phyloP scores from a whole-genome alignment of 2,329 filamentous ascomycete genomes.

The Geosmithia morbida region DNA sequence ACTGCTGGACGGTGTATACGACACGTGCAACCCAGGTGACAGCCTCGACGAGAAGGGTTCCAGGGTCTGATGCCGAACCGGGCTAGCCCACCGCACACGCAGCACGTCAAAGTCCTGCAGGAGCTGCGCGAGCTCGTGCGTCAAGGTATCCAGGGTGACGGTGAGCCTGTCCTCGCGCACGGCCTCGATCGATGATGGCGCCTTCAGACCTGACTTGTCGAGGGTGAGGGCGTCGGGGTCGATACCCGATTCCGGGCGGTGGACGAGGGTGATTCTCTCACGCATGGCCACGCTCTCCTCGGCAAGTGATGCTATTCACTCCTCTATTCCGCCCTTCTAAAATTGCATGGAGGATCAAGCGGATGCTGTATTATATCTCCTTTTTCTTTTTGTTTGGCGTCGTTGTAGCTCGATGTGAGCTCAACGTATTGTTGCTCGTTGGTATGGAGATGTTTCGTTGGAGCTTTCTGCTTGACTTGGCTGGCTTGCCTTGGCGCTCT shows the following conservation, averaged over 20 bases:
- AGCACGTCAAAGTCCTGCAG: conserved; percentile 53
- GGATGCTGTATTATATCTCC: too few relatives aligned
- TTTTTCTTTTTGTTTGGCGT: not conserved
- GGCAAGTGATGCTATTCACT: too few relatives aligned
- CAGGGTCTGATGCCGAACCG: conserved; percentile 38
- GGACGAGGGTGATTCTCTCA: conserved; percentile 67
- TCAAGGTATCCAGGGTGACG: conserved; percentile 58
- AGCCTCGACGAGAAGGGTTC: conserved; percentile 62
- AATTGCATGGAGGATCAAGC: too few relatives aligned
- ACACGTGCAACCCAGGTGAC: conserved; percentile 66
- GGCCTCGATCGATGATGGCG: conserved; percentile 39
- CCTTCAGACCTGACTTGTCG: conserved; percentile 36
- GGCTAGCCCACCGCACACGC: conserved; percentile 64
- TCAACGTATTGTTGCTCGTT: not conserved
- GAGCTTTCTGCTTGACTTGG: not conserved
- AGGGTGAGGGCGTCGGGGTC: conserved; percentile 50
- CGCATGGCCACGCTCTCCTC: conserved; percentile 37
- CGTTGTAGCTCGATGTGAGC: too few relatives aligned
- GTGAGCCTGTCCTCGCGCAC: conserved; percentile 71
- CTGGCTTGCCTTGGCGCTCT: too few relatives aligned
- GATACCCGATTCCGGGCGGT: conserved; percentile 47
- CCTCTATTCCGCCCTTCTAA: too few relatives aligned
- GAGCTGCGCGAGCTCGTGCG: conserved; percentile 46
- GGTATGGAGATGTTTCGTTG: not conserved
- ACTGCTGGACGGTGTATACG: conserved; percentile 29